phyloP scores from a whole-genome alignment of 2,329 filamentous ascomycete genomes.

The Tolypocladium capitatum region DNA sequence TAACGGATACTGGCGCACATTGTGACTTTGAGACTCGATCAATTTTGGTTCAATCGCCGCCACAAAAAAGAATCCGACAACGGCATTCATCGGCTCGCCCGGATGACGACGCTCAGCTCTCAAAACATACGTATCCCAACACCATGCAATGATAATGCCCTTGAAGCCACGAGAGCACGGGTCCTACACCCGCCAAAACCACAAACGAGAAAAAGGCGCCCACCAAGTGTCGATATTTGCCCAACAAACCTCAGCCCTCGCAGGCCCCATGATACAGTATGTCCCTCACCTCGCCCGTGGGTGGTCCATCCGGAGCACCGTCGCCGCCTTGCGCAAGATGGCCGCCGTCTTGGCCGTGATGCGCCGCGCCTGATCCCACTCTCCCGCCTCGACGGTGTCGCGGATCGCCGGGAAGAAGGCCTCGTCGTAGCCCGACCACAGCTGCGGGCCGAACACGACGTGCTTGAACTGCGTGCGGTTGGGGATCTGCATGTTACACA shows the following conservation, averaged over 20 bases:
- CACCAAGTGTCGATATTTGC: slow-evolving; percentile 1
- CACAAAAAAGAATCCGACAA: not conserved
- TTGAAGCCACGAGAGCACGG: slow-evolving; percentile 5
- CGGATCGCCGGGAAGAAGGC: slow-evolving; percentile 56
- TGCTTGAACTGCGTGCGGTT: slow-evolving; percentile 91
- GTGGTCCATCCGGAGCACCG: slow-evolving; percentile 15
- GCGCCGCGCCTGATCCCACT: slow-evolving; percentile 56
- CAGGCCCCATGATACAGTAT: not conserved
- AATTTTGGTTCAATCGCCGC: not conserved
- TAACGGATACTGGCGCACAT: too few relatives aligned
- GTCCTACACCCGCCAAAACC: not conserved
- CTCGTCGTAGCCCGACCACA: slow-evolving; percentile 43
- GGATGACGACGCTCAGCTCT: not conserved
- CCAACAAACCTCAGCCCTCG: not conserved
- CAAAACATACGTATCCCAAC: slow-evolving; percentile 14
- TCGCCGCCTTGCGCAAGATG: slow-evolving; percentile 49
- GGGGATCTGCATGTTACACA: slow-evolving; percentile 43
- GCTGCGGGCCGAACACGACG: slow-evolving; percentile 72
- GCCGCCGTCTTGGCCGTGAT: slow-evolving; percentile 60
- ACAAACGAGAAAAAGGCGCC: slow-evolving; percentile 4
- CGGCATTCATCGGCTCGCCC: not conserved
- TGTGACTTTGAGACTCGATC: not conserved
- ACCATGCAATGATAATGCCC: slow-evolving; percentile 20
- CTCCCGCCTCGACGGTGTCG: slow-evolving; percentile 58
- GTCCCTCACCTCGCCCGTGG: slow-evolving; percentile 2